phyloP scores from a whole-genome alignment of 768 basidiomycete genomes.

The Mycena sanguinolenta region DNA sequence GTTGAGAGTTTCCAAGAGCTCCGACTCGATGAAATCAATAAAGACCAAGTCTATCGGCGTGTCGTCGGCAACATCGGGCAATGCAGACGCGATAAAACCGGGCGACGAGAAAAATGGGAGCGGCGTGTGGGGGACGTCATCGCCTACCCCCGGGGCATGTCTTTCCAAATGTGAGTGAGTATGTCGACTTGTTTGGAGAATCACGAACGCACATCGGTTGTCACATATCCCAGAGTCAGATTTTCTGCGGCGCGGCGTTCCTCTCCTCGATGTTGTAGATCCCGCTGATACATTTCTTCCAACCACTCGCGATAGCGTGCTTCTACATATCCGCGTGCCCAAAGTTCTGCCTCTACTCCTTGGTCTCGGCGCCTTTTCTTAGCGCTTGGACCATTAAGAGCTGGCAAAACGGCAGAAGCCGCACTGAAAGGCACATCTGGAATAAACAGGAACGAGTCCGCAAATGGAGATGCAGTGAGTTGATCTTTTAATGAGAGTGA shows the following conservation, averaged over 20 bases:
- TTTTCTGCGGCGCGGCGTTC: constrained; percentile 59
- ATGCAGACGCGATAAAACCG: constrained; percentile 69
- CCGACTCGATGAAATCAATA: constrained; percentile 72
- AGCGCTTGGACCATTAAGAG: constrained; percentile 61
- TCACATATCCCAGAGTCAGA: constrained; percentile 82
- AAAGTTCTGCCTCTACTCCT: constrained; percentile 53
- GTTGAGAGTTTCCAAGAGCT: constrained; percentile 70
- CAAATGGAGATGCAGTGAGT: constrained; percentile 79
- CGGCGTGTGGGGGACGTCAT: constrained; percentile 76
- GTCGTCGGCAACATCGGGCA: constrained; percentile 63
- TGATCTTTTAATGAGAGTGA: constrained; percentile 59
- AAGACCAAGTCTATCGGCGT: constrained; percentile 83
- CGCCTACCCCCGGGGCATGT: constrained; percentile 80
- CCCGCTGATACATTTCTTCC: constrained; percentile 1
- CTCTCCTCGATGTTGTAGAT: constrained; percentile 44
- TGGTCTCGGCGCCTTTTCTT: constrained; percentile 50
- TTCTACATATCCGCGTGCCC: constrained; percentile 65
- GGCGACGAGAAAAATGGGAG: constrained; percentile 68
- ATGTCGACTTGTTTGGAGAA: no score
- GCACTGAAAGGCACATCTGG: constrained; percentile 62
- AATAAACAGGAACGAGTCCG: constrained; percentile 75
- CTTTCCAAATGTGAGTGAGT: no score
- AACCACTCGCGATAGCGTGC: constrained; percentile 65
- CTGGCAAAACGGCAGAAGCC: constrained; percentile 66
- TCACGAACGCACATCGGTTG: constrained; percentile 54